These are phyloP conservation scores for Agrocybe praecox DNA, from an alignment of 768 basidiomycete species.

Conservation along the genomic window DNA sequence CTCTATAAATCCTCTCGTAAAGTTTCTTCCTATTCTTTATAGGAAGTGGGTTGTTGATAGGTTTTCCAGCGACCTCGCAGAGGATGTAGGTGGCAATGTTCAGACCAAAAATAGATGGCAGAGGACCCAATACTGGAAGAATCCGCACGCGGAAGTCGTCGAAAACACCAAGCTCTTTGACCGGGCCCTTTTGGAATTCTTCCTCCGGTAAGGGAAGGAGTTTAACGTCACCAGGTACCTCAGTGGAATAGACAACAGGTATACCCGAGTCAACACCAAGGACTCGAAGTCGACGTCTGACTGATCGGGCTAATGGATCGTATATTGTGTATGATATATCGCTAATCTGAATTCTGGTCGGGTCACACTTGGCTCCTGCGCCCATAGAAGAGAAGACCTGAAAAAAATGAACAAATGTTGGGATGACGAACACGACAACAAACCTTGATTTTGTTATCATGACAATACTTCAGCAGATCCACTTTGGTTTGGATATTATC, in stretches of 20 bases:
- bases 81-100: conserved; percentile 88
- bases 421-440: conserved; percentile 6
- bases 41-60: conserved; percentile 80
- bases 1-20: conserved; percentile 78
- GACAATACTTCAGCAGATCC: conserved; percentile 89
- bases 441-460: conserved; percentile 78
- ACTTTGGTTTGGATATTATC: conserved; percentile 98
- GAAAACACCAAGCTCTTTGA: conserved; percentile 87
- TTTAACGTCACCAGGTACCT: conserved; percentile 86
- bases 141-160: conserved; percentile 95
- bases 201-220: conserved; percentile 90
- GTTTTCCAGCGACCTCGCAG: conserved; percentile 82
- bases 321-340: conserved; percentile 93
- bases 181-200: conserved; percentile 87
- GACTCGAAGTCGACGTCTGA: conserved; percentile 74
- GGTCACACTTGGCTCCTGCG: conserved; percentile 92
- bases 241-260: conserved; percentile 94
- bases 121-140: conserved; percentile 85
- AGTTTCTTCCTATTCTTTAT: conserved; percentile 85
- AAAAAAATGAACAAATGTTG: conserved; percentile 25
- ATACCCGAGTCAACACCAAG: conserved; percentile 66
- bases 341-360: conserved; percentile 92
- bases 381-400: conserved; percentile 98
- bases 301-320: conserved; percentile 92
- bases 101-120: conserved; percentile 91